Base-by-base conservation (phyloP, 305 asterid genomes). In the Solanum hybrid region DNA sequence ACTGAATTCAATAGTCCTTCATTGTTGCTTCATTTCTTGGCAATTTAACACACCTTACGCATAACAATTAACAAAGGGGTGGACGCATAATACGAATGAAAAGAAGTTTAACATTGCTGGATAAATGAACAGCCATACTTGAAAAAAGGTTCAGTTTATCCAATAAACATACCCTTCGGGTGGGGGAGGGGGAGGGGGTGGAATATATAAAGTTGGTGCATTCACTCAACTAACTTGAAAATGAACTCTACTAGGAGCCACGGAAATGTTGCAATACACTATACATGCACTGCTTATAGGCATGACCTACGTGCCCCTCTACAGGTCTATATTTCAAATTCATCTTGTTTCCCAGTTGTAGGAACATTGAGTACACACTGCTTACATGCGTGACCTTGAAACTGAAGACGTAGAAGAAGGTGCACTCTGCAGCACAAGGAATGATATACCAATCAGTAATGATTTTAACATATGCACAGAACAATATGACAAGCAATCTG, bases 311-410 rank as follows among this genome's bases (percentile, higher is more conserved):
- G 69, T 40, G 24, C 37, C 56, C n/a, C 64, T 79, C 51, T 80
- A 24, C 32, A 37, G 45, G 64, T 81, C 71, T 40, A 81, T 81
- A 81, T 40, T 81, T 45, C 87, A 42, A 42, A 42, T 27, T 42
- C 37, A 42, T 77, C 27, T 4, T 82, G 87, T 45, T 82, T 45
- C 73, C 73, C 27, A 81, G 37, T 38, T 40, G 86, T 81, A 69
- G 84, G 40, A 87, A 37, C 66, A 42, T 26, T 72, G 38, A n/a
- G 38, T 35, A 10, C 38, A 27, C 37, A 76, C 22, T 38, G 85
- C 32, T 86, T 89, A 95, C 80, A 95, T 91, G 85, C 97, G 95
- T 40, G 98, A 89, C 94, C 93, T 94, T 72, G 94, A 90, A 38
- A 89, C 92, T 95, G 84, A 78, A 35, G 84, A 35, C 17, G 45